These are phyloP conservation scores for Solanum hybrid DNA, from an alignment of 305 asterid genomes.

Conservation along the genomic window DNA sequence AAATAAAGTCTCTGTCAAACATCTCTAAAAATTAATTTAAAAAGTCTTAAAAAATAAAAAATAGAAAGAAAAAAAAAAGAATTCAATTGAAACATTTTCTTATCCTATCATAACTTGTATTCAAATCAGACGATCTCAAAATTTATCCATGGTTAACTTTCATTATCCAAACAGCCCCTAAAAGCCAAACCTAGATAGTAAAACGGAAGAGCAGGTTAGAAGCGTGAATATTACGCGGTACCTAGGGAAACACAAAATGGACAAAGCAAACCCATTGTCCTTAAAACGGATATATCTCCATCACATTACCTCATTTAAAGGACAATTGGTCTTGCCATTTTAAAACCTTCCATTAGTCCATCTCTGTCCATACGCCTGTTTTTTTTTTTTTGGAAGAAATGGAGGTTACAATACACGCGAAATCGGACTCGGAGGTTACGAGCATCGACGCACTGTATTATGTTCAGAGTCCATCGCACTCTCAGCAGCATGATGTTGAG, in stretches of 20 bases:
- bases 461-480: conserved; percentile 88
- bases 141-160: background rate
- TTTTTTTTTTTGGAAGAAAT: background rate
- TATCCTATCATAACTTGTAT: background rate
- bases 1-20: background rate
- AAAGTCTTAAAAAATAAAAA: too few relatives aligned
- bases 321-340: background rate
- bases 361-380: too few relatives aligned
- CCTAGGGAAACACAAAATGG: background rate
- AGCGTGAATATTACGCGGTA: background rate
- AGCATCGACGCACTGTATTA: conserved; percentile 68
- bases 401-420: conserved; percentile 63
- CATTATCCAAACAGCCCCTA: background rate
- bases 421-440: conserved; percentile 82
- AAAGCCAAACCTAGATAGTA: background rate
- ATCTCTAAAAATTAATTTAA: too few relatives aligned
- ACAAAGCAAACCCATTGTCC: background rate
- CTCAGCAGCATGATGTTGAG: conserved; percentile 57
- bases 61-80: background rate
- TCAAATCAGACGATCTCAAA: too few relatives aligned
- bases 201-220: background rate
- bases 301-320: background rate
- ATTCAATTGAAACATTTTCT: background rate
- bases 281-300: background rate
- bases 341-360: background rate